Percentiles rank a stretch among this genome's conserved stretches.
These are phyloP conservation scores for Tolypocladium pustulatum DNA, from an alignment of 2,329 filamentous ascomycete species.

Conservation along the genomic window DNA sequence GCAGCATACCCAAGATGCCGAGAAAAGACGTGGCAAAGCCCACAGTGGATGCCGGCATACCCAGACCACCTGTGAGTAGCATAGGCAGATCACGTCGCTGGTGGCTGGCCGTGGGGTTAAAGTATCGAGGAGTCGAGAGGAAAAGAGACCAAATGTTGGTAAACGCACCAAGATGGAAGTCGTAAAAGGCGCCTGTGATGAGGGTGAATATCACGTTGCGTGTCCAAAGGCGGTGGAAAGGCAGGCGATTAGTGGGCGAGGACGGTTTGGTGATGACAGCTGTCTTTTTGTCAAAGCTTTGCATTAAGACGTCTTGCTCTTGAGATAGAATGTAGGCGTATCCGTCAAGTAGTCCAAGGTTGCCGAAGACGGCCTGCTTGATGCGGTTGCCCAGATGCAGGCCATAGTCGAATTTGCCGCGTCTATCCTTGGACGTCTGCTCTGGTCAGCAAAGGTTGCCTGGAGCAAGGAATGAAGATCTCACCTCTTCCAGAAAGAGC, in stretches of 20 bases:
- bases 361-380: conserved; percentile 16
- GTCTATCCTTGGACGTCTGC: conserved; percentile 35
- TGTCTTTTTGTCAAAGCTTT: background rate
- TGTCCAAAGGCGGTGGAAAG: conserved; percentile 45
- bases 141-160: conserved; percentile 69
- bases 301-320: conserved; percentile 28
- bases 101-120: conserved; percentile 25
- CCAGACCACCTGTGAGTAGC: conserved; percentile 63
- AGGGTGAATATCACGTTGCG: conserved; percentile 46
- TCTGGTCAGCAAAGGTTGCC: conserved; percentile 26
- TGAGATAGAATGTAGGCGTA: conserved; percentile 17
- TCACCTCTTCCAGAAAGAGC: conserved; percentile 46
- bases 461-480: conserved; percentile 49
- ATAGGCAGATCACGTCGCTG: conserved; percentile 35
- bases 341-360: conserved; percentile 14
- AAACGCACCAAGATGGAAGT: conserved; percentile 66
- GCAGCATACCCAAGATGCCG: conserved; percentile 61
- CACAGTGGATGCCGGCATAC: conserved; percentile 58
- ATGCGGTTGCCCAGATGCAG: conserved; percentile 23
- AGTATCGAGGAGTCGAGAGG: conserved; percentile 56
- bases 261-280: background rate
- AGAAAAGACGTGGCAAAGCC: conserved; percentile 71
- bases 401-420: conserved; percentile 34
- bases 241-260: conserved; percentile 28
- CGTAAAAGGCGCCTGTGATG: conserved; percentile 55